These are phyloP conservation scores for Fagus sylvatica DNA, from an alignment of 306 rosid species.

Conservation along the genomic window DNA sequence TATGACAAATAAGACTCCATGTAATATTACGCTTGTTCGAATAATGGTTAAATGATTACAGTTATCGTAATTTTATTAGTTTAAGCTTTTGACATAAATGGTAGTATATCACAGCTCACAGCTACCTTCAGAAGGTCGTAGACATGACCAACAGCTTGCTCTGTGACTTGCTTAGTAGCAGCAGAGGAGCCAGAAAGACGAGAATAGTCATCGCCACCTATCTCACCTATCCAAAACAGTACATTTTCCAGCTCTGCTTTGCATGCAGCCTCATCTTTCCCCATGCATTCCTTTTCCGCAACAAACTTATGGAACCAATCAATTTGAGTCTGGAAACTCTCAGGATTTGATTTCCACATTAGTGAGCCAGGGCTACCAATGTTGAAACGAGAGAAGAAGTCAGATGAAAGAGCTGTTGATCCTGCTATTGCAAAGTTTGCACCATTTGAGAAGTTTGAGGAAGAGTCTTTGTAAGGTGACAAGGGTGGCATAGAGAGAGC, in stretches of 20 bases:
- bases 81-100: too few species aligned
- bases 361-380: not conserved
- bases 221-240: conserved; percentile 29
- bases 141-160: conserved; percentile 3
- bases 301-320: conserved; percentile 20
- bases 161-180: not conserved
- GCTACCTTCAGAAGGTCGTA: not conserved
- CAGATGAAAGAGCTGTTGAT: conserved; percentile 5
- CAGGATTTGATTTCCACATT: conserved; percentile 21
- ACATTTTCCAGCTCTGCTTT: not conserved
- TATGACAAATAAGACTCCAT: too few species aligned
- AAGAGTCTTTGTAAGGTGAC: not conserved
- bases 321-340: conserved; percentile 10
- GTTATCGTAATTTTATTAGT: too few species aligned
- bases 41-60: too few species aligned
- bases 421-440: conserved; percentile 30
- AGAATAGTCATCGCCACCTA: conserved; percentile 30
- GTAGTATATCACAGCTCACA: not conserved
- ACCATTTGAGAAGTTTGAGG: not conserved
- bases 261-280: not conserved
- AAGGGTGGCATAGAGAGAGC: conserved; percentile 1
- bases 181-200: conserved; percentile 10
- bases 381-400: not conserved
- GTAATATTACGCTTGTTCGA: too few species aligned
- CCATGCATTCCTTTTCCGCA: not conserved